phyloP scores from a whole-genome alignment of 164 flowering plant species.

The Nymphaea thermarum region DNA sequence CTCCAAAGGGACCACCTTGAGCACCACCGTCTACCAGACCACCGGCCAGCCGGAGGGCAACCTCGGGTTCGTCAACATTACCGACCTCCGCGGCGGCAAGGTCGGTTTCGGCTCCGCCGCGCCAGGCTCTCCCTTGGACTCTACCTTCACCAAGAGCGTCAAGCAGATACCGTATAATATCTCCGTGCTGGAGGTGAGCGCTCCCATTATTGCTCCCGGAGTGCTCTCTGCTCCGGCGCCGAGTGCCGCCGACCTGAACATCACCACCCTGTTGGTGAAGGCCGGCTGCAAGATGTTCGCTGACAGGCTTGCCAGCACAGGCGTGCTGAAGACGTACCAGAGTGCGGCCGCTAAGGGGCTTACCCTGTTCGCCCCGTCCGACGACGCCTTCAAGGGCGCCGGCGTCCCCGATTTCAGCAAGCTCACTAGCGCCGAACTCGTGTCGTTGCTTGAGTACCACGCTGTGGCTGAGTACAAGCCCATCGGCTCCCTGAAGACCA shows the following conservation, averaged over 20 bases:
- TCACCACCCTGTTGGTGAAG: constrained; percentile 56
- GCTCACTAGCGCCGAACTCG: constrained; percentile 55
- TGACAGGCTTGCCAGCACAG: constrained; percentile 29
- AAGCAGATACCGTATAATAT: constrained; percentile 63
- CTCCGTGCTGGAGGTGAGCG: constrained; percentile 57
- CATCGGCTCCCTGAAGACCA: constrained; percentile 46
- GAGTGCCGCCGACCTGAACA: constrained; percentile 37
- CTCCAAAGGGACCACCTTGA: constrained; percentile 57
- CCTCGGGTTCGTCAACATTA: constrained; percentile 78
- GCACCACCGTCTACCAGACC: constrained; percentile 91
- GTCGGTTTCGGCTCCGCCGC: constrained; percentile 83
- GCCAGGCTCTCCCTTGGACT: constrained; percentile 58
- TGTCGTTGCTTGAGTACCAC: constrained; percentile 57
- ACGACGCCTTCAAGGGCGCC: constrained; percentile 61
- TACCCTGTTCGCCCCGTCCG: constrained; percentile 78
- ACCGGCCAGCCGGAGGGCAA: constrained; percentile 70
- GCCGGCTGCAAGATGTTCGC: constrained; percentile 88
- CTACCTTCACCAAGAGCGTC: constrained; percentile 48
- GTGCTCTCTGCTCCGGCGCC: constrained; percentile 57
- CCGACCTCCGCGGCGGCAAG: constrained; percentile 74
- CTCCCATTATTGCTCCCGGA: constrained; percentile 61
- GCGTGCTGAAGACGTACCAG: constrained; percentile 54
- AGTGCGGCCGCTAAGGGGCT: constrained; percentile 48
- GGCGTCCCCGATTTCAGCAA: constrained; percentile 57
- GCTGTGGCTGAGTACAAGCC: constrained; percentile 50